A percentile compares a stretch with the other conserved stretches of the same genome.
Conservation (phyloP, 495 filamentous ascomycete species). For the Talaromyces trachyspermus region DNA sequence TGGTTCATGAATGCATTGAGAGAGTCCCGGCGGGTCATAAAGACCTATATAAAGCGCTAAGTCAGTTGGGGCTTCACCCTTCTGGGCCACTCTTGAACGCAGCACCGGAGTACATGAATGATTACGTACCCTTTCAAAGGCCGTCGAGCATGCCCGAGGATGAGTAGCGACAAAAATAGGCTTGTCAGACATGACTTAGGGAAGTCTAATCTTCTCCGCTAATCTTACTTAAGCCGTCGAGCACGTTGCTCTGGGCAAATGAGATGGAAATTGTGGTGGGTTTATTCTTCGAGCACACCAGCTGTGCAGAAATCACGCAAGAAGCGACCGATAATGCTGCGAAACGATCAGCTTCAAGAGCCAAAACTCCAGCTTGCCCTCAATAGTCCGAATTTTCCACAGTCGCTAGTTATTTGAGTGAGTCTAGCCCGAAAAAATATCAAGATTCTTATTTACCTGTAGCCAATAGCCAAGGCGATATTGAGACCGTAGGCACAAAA, state of each 20-base stretch:
- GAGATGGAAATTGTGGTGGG: not conserved
- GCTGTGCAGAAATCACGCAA: slow-evolving; percentile 2
- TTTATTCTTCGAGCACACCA: not conserved
- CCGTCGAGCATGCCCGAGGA: slow-evolving; percentile 88
- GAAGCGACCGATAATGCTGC: not conserved
- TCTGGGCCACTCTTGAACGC: not conserved
- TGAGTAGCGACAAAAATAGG: slow-evolving; percentile 92
- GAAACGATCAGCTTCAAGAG: too few species aligned
- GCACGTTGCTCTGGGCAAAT: too few species aligned
- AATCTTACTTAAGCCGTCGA: not conserved
- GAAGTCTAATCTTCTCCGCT: not conserved
- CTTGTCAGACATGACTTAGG: slow-evolving; percentile 56
- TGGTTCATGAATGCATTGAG: slow-evolving; percentile 87
- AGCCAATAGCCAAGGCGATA: too few species aligned
- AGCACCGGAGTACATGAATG: not conserved
- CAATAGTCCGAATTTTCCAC: too few species aligned
- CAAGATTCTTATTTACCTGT: too few species aligned
- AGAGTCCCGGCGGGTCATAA: slow-evolving; percentile 82
- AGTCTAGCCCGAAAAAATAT: too few species aligned
- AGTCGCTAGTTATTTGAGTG: too few species aligned
- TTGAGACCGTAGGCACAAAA: too few species aligned
- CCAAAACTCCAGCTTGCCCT: too few species aligned
- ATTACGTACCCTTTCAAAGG: slow-evolving; percentile 76
- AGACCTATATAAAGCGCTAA: slow-evolving; percentile 55
- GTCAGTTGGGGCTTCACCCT: not conserved